A percentile compares a stretch with the other conserved stretches of the same genome.
Evolutionary conservation across 2,329 filamentous ascomycete species (phyloP).

Genomic region (Ophiostoma novo-ulmi): DNA sequence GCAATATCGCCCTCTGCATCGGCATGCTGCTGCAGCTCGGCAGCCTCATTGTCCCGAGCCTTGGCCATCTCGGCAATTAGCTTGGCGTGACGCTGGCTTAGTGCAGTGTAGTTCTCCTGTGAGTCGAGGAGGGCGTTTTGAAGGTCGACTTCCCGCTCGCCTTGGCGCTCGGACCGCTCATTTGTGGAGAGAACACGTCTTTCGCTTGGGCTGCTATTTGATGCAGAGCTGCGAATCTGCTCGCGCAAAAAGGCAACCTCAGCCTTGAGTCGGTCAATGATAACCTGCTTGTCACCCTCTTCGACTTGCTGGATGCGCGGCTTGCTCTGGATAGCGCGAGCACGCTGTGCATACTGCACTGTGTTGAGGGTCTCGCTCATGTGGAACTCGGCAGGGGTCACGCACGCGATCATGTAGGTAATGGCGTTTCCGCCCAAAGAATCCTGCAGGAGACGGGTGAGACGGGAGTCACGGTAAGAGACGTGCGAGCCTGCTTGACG

Average conservation of each 20-base stretch:
- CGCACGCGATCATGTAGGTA: constrained; percentile 99
- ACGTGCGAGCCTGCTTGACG: constrained; percentile 83
- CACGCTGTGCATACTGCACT: constrained; percentile 92
- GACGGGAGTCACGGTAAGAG: constrained; percentile 95
- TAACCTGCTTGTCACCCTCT: constrained; percentile 86
- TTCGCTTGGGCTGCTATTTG: constrained; percentile 54
- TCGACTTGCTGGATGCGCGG: constrained; percentile 92
- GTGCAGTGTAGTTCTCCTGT: constrained; percentile 88
- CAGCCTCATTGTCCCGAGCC: constrained; percentile 65
- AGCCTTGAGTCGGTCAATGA: constrained; percentile 88
- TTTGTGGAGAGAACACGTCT: constrained; percentile 52
- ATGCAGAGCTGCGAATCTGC: constrained; percentile 75
- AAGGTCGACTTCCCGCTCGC: constrained; percentile 79
- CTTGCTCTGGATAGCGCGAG: constrained; percentile 94
- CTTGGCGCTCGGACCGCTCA: constrained; percentile 72
- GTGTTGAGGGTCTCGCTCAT: constrained; percentile 97
- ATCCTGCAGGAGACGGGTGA: constrained; percentile 91
- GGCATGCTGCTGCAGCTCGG: constrained; percentile 54
- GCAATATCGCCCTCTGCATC: constrained; percentile 69
- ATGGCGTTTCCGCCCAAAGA: constrained; percentile 95
- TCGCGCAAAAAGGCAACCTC: constrained; percentile 92
- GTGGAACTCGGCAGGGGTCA: constrained; percentile 94
- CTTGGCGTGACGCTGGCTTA: constrained; percentile 91
- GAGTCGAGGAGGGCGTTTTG: constrained; percentile 89
- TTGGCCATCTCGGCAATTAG: constrained; percentile 90